Base-by-base conservation (phyloP, 768 basidiomycete genomes). In the Phylloporus arenicola region DNA sequence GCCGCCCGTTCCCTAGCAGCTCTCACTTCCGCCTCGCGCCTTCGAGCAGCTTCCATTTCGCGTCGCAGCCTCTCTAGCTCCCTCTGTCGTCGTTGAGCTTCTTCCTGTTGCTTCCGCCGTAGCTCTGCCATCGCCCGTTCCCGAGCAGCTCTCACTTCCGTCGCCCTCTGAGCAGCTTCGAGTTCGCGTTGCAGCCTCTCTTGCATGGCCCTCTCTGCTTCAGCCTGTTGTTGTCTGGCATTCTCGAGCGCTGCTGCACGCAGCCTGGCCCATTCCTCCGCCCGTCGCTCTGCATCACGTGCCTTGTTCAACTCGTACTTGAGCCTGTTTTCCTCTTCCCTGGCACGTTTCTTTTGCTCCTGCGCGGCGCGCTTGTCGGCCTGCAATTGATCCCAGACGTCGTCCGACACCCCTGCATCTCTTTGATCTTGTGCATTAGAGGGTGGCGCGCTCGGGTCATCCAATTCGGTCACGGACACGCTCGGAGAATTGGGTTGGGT, bases 391-490 rank as follows among this genome's bases (percentile, higher is more conserved):
- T 55, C 24, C 84, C 84, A 84, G 11, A 73, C 60, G 1, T 58
- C 60, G 59, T 85, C 79, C 0, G 72, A 57, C 5, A 84, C 79
- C 0, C 77, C 83, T 17, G 70, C 41, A 60, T 84, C 83, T 20
- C 79, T 73, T 20, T 45, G 56, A 0, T 17, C 56, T 3, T 55
- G 39, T 19, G 29, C 42, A 33, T 24, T 49, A 17, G 20, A 4
- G 14, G 40, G 14, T 22, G 48, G 50, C 12, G n/a, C 10, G 8
- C 7, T 46, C 8, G 47, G 34, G 9, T 27, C 8, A 20, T 31
- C 14, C 1, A 45, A n/a, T 13, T 22, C 25, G 11, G 3, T 12
- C 12, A 1, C 14, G 6, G 41, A 13, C 7, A 22, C 13, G 12
- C 31, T 34, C 8, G 43, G 16, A 17, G 19, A 35, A 9, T 19